Base-by-base conservation (phyloP, 768 basidiomycete species). In the Nevesoporus exiguus region DNA sequence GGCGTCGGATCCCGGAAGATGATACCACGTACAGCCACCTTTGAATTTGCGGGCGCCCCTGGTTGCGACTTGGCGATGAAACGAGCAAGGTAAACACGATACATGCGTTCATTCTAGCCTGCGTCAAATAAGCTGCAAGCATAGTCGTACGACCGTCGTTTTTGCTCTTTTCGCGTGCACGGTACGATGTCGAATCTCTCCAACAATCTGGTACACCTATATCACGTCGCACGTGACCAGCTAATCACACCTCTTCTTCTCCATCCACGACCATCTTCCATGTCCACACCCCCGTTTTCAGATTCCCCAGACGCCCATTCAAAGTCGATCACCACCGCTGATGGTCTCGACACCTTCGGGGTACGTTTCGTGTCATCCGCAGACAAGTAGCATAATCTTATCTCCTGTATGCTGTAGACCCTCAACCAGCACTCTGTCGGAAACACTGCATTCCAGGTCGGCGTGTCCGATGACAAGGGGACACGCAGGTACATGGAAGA, bases 401-500 rank as follows among this genome's bases (percentile, higher is more conserved):
- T 52, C 27, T 8, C 40, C 5, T 47, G 21, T 37, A 4, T 34
- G 4, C 36, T 27, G 3, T 43, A 71, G 70, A 74, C 61, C 45
- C 76, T 79, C 61, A 76, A 74, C 61, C 77, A 88, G 53, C 88
- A 92, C 68, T 86, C 90, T 17, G 71, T 76, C 47, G 77, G 83
- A 52, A 83, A 86, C 60, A 68, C 78, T 2, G 76, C 82, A 6
- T 93, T 84, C 71, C 77, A 84, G 50, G 79, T 79, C 47, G 77
- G 76, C 24, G 81, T 88, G 10, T 76, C 85, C 33, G 93, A 96
- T 62, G 93, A 97, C 73, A 93, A 86, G 71, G 92, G 94, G 44
- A 80, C 88, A 51, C 78, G 97, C 57, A 78, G 96, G 59, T 91
- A 88, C 47, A 98, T 98, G 97, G 97, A 98, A 72, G 97, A 98